phyloP scores from a whole-genome alignment of 1,284 basidiomycete species.

The Irpex sp. region DNA sequence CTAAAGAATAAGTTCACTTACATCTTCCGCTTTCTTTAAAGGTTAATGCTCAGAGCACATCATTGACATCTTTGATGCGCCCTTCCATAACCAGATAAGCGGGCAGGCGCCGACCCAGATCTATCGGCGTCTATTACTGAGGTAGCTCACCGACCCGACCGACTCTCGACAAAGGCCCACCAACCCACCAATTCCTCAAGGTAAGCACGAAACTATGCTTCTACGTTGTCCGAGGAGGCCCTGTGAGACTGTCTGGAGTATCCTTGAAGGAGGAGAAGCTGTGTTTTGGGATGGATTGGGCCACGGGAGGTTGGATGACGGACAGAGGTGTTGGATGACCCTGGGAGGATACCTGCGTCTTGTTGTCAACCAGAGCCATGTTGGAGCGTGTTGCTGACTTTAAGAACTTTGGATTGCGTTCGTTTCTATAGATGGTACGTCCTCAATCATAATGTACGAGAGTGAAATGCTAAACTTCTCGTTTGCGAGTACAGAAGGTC shows the following conservation, averaged over 20 bases:
- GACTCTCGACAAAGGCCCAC: constrained; percentile 12
- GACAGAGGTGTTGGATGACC: constrained; percentile 37
- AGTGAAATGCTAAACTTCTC: constrained; percentile 13
- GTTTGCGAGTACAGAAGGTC: constrained; percentile 75
- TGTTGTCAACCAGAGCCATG: background rate
- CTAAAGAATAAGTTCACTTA: background rate
- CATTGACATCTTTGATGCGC: background rate
- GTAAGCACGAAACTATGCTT: constrained; percentile 42
- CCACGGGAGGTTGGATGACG: constrained; percentile 41
- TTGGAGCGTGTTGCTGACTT: background rate
- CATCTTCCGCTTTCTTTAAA: background rate
- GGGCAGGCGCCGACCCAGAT: background rate
- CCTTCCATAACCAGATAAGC: background rate
- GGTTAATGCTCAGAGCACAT: background rate
- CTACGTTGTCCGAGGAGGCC: constrained; percentile 11
- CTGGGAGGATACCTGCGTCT: background rate
- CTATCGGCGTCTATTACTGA: background rate
- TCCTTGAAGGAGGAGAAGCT: constrained; percentile 6
- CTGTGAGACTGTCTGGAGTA: constrained; percentile 2
- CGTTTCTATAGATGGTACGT: background rate
- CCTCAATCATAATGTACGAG: constrained; percentile 7
- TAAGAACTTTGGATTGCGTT: background rate
- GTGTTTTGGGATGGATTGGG: constrained; percentile 19
- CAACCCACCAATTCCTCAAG: constrained; percentile 45
- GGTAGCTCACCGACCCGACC: background rate